A percentile compares a stretch with the other conserved stretches of the same genome.
phyloP scores from a whole-genome alignment of 2,329 filamentous ascomycete species.

The Penicillium sp. region DNA sequence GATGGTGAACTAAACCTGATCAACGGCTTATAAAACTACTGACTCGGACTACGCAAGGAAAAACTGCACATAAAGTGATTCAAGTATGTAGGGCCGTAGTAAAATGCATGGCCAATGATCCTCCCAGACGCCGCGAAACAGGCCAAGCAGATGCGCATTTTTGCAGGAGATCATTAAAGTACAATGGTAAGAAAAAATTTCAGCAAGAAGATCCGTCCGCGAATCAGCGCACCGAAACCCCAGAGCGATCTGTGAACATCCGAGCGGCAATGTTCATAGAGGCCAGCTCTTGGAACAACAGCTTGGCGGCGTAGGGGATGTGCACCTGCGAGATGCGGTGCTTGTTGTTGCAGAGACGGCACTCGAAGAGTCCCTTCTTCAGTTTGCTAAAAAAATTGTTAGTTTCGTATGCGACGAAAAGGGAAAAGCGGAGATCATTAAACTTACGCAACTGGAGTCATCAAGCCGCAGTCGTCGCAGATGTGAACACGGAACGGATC shows the following conservation, averaged over 20 bases:
- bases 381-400: slow-evolving; percentile 63
- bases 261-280: slow-evolving; percentile 98
- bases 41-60: neutral
- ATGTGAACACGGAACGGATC: slow-evolving; percentile 98
- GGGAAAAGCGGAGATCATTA: neutral
- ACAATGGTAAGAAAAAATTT: slow-evolving; percentile 16
- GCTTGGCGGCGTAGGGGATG: slow-evolving; percentile 95
- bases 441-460: slow-evolving; percentile 98
- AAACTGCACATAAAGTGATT: slow-evolving; percentile 7
- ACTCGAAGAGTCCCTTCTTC: slow-evolving; percentile 94
- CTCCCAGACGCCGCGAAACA: slow-evolving; percentile 25
- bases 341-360: slow-evolving; percentile 97
- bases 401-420: slow-evolving; percentile 8
- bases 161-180: slow-evolving; percentile 30
- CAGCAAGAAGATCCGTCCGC: neutral
- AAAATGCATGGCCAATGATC: slow-evolving; percentile 22
- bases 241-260: slow-evolving; percentile 78
- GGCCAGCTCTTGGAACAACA: slow-evolving; percentile 96
- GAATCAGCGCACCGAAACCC: slow-evolving; percentile 43
- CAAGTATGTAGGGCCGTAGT: slow-evolving; percentile 25
- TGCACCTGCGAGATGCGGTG: slow-evolving; percentile 97
- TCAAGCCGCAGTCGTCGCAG: slow-evolving; percentile 96
- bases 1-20: neutral
- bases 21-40: neutral
- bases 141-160: slow-evolving; percentile 23